These are phyloP conservation scores for Lecanoromycetidae sp. DNA, from an alignment of 2,329 filamentous ascomycete genomes.

Conservation along the genomic window DNA sequence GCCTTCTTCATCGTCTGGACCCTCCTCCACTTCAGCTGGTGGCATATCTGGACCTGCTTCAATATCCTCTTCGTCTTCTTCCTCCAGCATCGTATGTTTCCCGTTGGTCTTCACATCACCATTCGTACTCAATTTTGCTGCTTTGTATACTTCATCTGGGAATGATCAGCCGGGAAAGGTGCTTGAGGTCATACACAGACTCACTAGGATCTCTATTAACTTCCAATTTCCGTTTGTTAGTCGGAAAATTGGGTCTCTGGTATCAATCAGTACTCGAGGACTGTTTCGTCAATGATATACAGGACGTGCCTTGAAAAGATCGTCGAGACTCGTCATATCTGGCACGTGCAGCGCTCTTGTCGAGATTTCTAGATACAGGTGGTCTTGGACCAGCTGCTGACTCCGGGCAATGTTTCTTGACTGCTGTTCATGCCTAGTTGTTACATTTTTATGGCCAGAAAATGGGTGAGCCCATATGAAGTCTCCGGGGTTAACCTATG, in stretches of 20 bases:
- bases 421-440: no score
- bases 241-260: slow-evolving; percentile 38
- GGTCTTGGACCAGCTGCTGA: background rate
- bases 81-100: slow-evolving; percentile 38
- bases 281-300: background rate
- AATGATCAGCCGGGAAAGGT: slow-evolving; percentile 17
- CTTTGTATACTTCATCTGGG: slow-evolving; percentile 46
- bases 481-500: background rate
- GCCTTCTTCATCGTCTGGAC: slow-evolving; percentile 67
- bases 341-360: background rate
- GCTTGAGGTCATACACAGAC: slow-evolving; percentile 12
- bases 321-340: slow-evolving; percentile 48
- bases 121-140: slow-evolving; percentile 41
- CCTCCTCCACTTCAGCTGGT: slow-evolving; percentile 44
- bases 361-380: background rate
- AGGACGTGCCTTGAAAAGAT: slow-evolving; percentile 43
- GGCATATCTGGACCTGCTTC: slow-evolving; percentile 45
- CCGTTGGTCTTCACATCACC: slow-evolving; percentile 39
- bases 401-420: no score
- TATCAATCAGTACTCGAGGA: slow-evolving; percentile 17
- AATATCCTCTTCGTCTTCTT: slow-evolving; percentile 32
- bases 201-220: slow-evolving; percentile 39
- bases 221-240: slow-evolving; percentile 48
- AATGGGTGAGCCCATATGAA: background rate
- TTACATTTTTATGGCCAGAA: no score